phyloP scores from a whole-genome alignment of 2,329 filamentous ascomycete genomes.

The Cercospora citrullina region DNA sequence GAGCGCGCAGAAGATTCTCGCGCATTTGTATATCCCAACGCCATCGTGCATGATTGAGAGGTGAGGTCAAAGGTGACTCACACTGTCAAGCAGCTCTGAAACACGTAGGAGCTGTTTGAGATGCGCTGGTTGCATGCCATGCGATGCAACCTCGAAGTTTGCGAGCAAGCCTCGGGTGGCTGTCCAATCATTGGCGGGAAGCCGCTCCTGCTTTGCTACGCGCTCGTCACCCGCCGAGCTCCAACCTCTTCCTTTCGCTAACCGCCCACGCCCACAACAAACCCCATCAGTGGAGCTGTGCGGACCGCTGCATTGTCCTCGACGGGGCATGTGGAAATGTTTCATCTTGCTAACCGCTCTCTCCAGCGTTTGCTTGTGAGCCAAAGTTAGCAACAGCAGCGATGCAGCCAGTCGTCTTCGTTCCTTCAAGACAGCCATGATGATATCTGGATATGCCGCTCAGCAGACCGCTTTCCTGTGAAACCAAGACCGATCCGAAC shows the following conservation, averaged over 20 bases:
- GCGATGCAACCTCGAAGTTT: slow-evolving; percentile 7
- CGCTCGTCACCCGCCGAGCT: slow-evolving; percentile 18
- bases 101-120: slow-evolving; percentile 5
- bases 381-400: slow-evolving; percentile 25
- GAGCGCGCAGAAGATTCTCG: neutral
- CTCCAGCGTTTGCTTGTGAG: slow-evolving; percentile 26
- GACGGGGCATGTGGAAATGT: slow-evolving; percentile 26
- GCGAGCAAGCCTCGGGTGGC: neutral
- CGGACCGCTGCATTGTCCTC: slow-evolving; percentile 21
- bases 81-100: slow-evolving; percentile 11
- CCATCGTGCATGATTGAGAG: slow-evolving; percentile 1
- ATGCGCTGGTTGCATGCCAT: slow-evolving; percentile 10
- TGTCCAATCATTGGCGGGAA: neutral
- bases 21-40: slow-evolving; percentile 2
- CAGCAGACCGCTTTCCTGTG: slow-evolving; percentile 16
- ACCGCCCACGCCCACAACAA: slow-evolving; percentile 23
- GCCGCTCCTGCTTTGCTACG: slow-evolving; percentile 6
- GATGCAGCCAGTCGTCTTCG: slow-evolving; percentile 24
- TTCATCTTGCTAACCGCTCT: slow-evolving; percentile 37
- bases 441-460: slow-evolving; percentile 16
- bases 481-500: slow-evolving; percentile 16
- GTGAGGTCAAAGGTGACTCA: slow-evolving; percentile 25
- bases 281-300: slow-evolving; percentile 16
- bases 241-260: slow-evolving; percentile 22
- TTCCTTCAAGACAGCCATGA: slow-evolving; percentile 17